Percentiles rank a stretch among this genome's conserved stretches.
Evolutionary conservation across 192 early-diverging fungal species (phyloP).

Genomic region (Umbelopsis isabellina): DNA sequence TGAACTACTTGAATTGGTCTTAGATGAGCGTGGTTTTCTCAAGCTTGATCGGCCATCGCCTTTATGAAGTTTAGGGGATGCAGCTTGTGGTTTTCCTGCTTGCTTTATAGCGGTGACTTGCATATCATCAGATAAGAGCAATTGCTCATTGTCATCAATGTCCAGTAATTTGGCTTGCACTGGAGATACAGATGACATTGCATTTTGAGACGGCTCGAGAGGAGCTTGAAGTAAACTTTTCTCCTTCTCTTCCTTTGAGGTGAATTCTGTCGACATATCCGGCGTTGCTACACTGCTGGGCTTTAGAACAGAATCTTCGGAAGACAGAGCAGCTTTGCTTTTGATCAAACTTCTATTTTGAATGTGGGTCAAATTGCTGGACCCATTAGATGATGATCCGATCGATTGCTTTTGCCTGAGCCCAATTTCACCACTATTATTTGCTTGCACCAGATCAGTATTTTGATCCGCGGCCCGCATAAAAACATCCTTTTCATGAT

Average conservation of each 20-base stretch:
- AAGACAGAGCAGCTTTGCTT: background rate
- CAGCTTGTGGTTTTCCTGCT: too few species aligned
- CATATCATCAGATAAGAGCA: too few species aligned
- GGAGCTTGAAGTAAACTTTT: conserved; percentile 15
- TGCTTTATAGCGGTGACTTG: too few species aligned
- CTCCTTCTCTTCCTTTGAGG: conserved; percentile 3
- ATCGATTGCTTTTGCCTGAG: background rate
- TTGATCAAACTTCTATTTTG: background rate
- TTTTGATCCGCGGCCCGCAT: background rate
- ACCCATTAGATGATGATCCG: background rate
- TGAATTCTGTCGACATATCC: background rate
- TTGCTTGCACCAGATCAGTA: background rate
- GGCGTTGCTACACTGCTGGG: background rate
- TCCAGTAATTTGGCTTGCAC: too few species aligned
- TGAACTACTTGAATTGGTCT: background rate
- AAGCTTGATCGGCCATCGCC: background rate
- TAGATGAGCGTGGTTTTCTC: conserved; percentile 3
- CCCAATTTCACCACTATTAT: background rate
- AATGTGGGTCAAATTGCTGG: background rate
- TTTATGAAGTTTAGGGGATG: background rate
- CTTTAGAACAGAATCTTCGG: background rate
- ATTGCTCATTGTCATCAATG: too few species aligned
- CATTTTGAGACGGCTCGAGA: background rate
- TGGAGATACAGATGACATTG: background rate
- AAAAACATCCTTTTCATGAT: background rate